These are phyloP conservation scores for Anisodus acutangulus DNA, from an alignment of 257 asterid genomes.

Conservation along the genomic window DNA sequence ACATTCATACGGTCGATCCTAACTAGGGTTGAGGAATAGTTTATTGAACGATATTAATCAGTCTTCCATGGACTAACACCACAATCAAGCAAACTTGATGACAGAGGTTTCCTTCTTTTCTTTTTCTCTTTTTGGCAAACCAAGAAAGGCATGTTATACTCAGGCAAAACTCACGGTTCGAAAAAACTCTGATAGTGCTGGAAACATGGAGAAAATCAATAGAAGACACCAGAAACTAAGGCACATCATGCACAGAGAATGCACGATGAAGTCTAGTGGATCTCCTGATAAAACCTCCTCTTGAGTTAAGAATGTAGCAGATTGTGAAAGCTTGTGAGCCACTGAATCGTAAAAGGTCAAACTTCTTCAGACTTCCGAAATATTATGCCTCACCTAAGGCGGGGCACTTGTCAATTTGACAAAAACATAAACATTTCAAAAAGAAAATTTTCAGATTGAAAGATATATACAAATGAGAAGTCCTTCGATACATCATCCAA, in stretches of 20 bases:
- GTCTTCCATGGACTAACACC: background rate
- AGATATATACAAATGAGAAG: background rate
- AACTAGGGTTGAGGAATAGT: slow-evolving; percentile 22
- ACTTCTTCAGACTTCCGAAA: background rate
- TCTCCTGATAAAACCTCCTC: background rate
- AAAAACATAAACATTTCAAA: background rate
- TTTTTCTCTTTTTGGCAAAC: background rate
- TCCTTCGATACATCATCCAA: background rate
- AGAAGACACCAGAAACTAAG: slow-evolving; percentile 17
- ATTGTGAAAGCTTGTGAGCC: slow-evolving; percentile 7
- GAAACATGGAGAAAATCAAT: background rate
- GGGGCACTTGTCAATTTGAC: background rate
- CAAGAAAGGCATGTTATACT: background rate
- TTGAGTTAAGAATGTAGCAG: background rate
- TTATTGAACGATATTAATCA: background rate
- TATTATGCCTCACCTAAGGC: background rate
- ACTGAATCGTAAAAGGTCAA: background rate
- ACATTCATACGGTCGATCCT: background rate
- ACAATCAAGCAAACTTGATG: background rate
- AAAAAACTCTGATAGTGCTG: background rate
- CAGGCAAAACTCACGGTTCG: background rate
- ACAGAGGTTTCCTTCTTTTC: background rate
- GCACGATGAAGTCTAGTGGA: background rate
- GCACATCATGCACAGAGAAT: background rate
- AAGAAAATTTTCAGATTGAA: background rate